Percentiles rank a stretch among this genome's conserved stretches.
Conservation (phyloP, 2,329 filamentous ascomycete species). For the Aspergillus sp. region DNA sequence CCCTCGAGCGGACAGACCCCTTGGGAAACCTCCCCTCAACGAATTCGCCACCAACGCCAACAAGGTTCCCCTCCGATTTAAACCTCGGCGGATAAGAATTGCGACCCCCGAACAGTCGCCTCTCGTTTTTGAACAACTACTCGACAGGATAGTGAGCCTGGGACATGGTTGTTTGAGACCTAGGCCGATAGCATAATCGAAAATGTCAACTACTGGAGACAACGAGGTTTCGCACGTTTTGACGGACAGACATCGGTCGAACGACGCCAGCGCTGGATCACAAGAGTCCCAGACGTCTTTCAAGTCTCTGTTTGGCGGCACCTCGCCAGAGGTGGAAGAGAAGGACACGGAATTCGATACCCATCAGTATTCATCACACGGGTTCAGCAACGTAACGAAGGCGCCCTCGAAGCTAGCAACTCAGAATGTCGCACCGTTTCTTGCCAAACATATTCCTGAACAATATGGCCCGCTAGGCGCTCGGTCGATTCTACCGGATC, state of each 20-base stretch:
- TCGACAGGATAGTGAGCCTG: neutral
- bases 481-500: slow-evolving; percentile 21
- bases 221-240: neutral
- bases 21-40: neutral
- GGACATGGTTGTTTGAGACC: neutral
- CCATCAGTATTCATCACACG: slow-evolving; percentile 23
- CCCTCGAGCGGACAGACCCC: neutral
- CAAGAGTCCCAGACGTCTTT: slow-evolving; percentile 13
- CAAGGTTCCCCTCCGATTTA: neutral
- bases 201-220: neutral
- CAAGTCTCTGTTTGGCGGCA: slow-evolving; percentile 24
- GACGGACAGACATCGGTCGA: slow-evolving; percentile 4
- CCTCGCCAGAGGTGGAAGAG: slow-evolving; percentile 15
- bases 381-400: slow-evolving; percentile 39
- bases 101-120: neutral
- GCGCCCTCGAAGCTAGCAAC: slow-evolving; percentile 63
- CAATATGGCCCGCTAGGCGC: slow-evolving; percentile 77
- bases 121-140: neutral
- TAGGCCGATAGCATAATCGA: neutral
- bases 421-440: slow-evolving; percentile 81
- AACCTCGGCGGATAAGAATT: neutral
- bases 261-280: neutral
- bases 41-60: slow-evolving; percentile 3
- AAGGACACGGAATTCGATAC: slow-evolving; percentile 22
- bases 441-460: slow-evolving; percentile 84